Percentiles rank a stretch among this genome's conserved stretches.
Conservation (phyloP, 208 protist genomes). For the Leishmania martiniquensis region DNA sequence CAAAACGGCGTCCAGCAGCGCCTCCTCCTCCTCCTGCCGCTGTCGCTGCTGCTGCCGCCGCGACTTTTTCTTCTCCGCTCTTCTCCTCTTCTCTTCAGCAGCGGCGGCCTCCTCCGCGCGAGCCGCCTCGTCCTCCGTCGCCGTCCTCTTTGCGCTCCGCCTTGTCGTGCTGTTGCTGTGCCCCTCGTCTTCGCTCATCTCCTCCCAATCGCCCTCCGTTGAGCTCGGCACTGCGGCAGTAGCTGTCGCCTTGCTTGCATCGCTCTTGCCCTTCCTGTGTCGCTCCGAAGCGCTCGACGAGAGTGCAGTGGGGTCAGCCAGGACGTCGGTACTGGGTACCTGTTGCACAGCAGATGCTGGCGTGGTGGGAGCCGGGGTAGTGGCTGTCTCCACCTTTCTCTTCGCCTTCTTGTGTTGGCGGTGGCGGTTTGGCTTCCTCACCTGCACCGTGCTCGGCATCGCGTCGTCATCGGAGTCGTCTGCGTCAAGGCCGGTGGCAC, state of each 20-base stretch:
- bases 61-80: slow-evolving; percentile 35
- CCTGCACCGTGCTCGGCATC: slow-evolving; percentile 35
- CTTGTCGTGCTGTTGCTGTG: neutral
- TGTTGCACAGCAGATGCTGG: neutral
- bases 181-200: slow-evolving; percentile 22
- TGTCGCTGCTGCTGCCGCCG: slow-evolving; percentile 48
- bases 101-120: neutral
- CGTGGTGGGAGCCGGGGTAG: neutral
- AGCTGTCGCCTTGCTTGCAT: neutral
- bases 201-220: slow-evolving; percentile 24
- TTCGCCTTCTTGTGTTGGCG: slow-evolving; percentile 24
- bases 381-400: slow-evolving; percentile 2
- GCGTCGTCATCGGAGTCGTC: slow-evolving; percentile 24
- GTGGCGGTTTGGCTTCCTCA: slow-evolving; percentile 12
- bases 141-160: neutral
- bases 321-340: neutral
- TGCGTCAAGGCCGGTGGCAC: slow-evolving; percentile 71
- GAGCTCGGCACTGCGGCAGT: neutral
- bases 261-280: neutral
- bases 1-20: slow-evolving; percentile 67
- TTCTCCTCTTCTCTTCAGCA: slow-evolving; percentile 34
- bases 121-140: neutral
- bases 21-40: slow-evolving; percentile 67
- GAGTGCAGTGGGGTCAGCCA: neutral
- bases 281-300: neutral